A percentile compares a stretch with the other conserved stretches of the same genome.
These are phyloP conservation scores for Clarireedia hainanense DNA, from an alignment of 2,329 filamentous ascomycete genomes.

Conservation along the genomic window DNA sequence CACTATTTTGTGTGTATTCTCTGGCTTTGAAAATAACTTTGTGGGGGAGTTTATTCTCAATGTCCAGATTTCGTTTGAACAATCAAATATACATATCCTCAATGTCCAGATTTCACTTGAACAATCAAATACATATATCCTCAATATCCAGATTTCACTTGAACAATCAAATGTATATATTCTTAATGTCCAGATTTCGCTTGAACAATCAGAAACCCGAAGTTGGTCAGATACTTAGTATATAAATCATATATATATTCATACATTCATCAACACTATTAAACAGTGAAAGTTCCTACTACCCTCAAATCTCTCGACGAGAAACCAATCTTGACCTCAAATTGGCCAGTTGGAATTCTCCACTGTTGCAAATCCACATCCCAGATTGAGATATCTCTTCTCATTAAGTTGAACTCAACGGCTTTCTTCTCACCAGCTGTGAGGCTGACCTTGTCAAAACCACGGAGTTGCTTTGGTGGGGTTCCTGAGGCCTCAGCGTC, in stretches of 20 bases:
- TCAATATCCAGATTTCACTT: no score
- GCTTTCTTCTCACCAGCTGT: conserved; percentile 55
- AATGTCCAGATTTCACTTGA: no score
- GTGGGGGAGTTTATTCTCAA: no score
- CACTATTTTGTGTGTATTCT: no score
- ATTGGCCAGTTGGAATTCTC: conserved; percentile 37
- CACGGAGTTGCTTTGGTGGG: conserved; percentile 56
- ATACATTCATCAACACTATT: background rate
- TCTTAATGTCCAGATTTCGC: no score
- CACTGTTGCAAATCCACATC: conserved; percentile 65
- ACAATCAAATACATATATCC: no score
- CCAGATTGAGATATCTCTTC: conserved; percentile 83
- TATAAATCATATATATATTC: background rate
- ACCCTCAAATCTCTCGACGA: conserved; percentile 19
- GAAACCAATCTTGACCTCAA: conserved; percentile 18
- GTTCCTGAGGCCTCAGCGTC: background rate
- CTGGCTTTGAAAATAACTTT: no score
- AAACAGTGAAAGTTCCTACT: conserved; percentile 3
- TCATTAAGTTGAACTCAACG: conserved; percentile 62
- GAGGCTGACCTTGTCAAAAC: conserved; percentile 70
- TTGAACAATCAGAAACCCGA: no score
- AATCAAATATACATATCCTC: no score
- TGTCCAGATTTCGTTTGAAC: no score
- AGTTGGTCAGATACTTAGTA: background rate
- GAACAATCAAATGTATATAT: no score